Percentiles rank a stretch among this genome's conserved stretches.
These are phyloP conservation scores for Cronartium ribicola DNA, from an alignment of 1,284 basidiomycete genomes.

Conservation along the genomic window DNA sequence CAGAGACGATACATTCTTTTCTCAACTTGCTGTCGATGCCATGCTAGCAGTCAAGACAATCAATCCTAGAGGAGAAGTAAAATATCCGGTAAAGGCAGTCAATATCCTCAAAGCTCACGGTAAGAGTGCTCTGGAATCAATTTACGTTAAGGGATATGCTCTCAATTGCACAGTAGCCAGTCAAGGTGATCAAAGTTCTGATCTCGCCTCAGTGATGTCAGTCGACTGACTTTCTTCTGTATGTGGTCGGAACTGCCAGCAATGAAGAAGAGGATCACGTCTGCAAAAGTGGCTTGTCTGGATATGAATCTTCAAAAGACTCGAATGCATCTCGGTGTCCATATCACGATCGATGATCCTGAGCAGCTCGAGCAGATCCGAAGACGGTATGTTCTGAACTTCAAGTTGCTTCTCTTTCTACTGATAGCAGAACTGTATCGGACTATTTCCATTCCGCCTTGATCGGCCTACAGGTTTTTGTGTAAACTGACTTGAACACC, in stretches of 20 bases:
- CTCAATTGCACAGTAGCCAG: constrained; percentile 98
- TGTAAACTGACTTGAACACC: too few relatives aligned
- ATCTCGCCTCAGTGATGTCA: background rate
- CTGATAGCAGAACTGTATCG: too few relatives aligned
- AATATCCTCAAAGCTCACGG: constrained; percentile 99
- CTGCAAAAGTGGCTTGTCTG: constrained; percentile 95
- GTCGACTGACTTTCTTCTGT: constrained; percentile 20
- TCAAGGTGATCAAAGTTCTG: constrained; percentile 64
- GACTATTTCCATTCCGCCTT: too few relatives aligned
- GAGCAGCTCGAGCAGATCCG: constrained; percentile 95
- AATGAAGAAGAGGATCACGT: constrained; percentile 91
- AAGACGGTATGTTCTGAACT: constrained; percentile 62
- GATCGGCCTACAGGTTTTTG: too few relatives aligned
- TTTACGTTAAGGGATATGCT: constrained; percentile 95
- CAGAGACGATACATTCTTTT: constrained; percentile 96
- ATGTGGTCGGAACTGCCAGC: constrained; percentile 57
- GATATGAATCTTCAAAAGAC: constrained; percentile 98
- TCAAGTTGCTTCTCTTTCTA: background rate
- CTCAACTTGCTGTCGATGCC: constrained; percentile 96
- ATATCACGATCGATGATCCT: constrained; percentile 96
- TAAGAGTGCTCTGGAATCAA: constrained; percentile 86
- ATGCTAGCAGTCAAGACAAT: constrained; percentile 96
- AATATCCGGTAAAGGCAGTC: constrained; percentile 99
- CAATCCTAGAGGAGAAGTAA: constrained; percentile 90
- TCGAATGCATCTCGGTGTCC: constrained; percentile 95